Conservation (phyloP, 441 rosid genomes). For the Biscutella auriculata region DNA sequence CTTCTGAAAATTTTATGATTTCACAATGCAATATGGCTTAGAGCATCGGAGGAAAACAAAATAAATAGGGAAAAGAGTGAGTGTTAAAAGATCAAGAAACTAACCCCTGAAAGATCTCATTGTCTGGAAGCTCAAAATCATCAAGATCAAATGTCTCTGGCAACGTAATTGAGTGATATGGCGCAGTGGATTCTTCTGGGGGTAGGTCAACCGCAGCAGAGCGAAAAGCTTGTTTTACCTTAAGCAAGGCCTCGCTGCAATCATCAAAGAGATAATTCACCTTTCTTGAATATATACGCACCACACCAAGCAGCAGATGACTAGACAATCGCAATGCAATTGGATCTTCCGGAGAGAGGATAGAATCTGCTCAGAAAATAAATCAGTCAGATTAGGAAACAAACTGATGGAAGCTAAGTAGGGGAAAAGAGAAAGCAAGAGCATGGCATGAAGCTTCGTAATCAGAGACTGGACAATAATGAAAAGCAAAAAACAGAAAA, state of each 20-base stretch:
- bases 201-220: constrained; percentile 97
- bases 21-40: neutral
- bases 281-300: constrained; percentile 95
- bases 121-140: constrained; percentile 99
- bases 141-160: constrained; percentile 99
- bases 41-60: neutral
- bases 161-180: constrained; percentile 94
- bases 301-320: constrained; percentile 98
- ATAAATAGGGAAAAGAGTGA: neutral
- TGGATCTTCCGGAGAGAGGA: constrained; percentile 94
- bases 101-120: constrained; percentile 89
- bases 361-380: constrained; percentile 62
- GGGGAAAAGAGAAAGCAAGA: neutral
- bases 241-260: constrained; percentile 97
- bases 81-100: constrained; percentile 23
- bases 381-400: constrained; percentile 2
- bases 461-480: neutral
- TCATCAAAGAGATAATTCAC: constrained; percentile 99
- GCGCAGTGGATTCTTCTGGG: constrained; percentile 97
- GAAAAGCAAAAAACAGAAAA: neutral
- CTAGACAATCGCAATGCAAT: constrained; percentile 94
- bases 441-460: too few relatives aligned
- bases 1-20: neutral
- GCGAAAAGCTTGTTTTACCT: constrained; percentile 98
- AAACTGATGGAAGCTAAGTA: neutral